Percentiles rank a stretch among this genome's conserved stretches.
phyloP scores from a whole-genome alignment of 2,329 filamentous ascomycete species.

The Talaromyces sp. region DNA sequence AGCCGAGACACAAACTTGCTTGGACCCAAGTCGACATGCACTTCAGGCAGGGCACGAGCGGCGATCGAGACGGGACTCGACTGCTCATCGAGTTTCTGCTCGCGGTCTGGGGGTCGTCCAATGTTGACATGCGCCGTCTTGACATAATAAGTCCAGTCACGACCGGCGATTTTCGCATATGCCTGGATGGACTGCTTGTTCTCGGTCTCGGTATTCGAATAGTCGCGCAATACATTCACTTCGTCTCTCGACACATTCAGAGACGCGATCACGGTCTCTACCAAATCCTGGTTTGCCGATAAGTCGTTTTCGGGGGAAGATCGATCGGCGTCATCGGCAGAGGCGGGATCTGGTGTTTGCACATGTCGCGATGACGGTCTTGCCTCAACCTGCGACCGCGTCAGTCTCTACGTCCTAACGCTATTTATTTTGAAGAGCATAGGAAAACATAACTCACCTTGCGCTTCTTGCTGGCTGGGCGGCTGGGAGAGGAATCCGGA shows the following conservation, averaged over 20 bases:
- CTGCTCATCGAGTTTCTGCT: constrained; percentile 43
- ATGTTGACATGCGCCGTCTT: constrained; percentile 51
- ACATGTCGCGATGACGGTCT: constrained; percentile 32
- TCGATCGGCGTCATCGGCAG: constrained; percentile 43
- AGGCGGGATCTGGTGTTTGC: constrained; percentile 36
- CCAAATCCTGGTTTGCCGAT: constrained; percentile 44
- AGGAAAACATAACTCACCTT: constrained; percentile 37
- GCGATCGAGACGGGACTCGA: constrained; percentile 49
- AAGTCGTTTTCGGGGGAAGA: constrained; percentile 44
- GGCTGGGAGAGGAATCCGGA: constrained; percentile 49
- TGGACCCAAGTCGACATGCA: constrained; percentile 87
- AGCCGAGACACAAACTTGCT: constrained; percentile 77
- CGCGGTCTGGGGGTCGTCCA: constrained; percentile 50
- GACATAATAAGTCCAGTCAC: constrained; percentile 54
- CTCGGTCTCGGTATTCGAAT: constrained; percentile 47
- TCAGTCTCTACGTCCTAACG: background rate
- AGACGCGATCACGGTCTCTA: constrained; percentile 50
- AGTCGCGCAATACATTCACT: constrained; percentile 45
- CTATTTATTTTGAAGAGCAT: background rate
- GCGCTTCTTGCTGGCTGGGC: constrained; percentile 49
- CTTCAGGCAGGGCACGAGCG: constrained; percentile 45
- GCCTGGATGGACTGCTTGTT: constrained; percentile 50
- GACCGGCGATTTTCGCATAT: constrained; percentile 52
- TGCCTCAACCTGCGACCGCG: constrained; percentile 32
- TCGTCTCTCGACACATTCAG: constrained; percentile 46